Conservation (phyloP, 805 yeast species). For the fission yeast (Schizosaccharomyces pombe) region DNA sequence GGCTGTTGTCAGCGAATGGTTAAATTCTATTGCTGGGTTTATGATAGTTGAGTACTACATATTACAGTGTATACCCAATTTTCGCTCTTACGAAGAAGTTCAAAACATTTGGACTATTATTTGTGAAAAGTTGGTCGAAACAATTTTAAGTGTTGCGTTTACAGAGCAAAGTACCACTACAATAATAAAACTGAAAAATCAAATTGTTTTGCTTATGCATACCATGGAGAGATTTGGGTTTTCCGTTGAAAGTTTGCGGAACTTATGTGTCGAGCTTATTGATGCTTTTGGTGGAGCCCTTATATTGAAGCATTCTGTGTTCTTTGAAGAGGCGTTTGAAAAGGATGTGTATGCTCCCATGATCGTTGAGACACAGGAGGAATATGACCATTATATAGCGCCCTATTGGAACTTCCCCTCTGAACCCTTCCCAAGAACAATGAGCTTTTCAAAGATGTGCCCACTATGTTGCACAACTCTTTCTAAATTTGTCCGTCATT, state of each 20-base stretch:
- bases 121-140: conserved; percentile 15
- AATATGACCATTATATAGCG: conserved; percentile 38
- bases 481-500: conserved; percentile 37
- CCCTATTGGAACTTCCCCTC: conserved; percentile 44
- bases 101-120: conserved; percentile 62
- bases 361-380: conserved; percentile 32
- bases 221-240: conserved; percentile 48
- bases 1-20: conserved; percentile 16
- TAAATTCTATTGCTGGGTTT: conserved; percentile 43
- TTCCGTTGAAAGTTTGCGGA: conserved; percentile 34
- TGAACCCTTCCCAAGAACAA: conserved; percentile 28
- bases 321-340: conserved; percentile 33
- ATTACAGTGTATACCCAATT: conserved; percentile 33
- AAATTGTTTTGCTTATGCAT: conserved; percentile 48
- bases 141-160: conserved; percentile 16
- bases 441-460: conserved; percentile 76
- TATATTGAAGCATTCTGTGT: conserved; percentile 30
- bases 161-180: conserved; percentile 15
- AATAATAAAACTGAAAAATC: conserved; percentile 32
- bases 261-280: conserved; percentile 34
- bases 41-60: conserved; percentile 52
- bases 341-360: conserved; percentile 82
- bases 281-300: conserved; percentile 34
- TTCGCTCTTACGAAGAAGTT: conserved; percentile 35
- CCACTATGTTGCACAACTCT: conserved; percentile 66